Percentiles rank a stretch among this genome's conserved stretches.
Conservation (phyloP, 495 filamentous ascomycete species). For the Rhypophila decipiens region DNA sequence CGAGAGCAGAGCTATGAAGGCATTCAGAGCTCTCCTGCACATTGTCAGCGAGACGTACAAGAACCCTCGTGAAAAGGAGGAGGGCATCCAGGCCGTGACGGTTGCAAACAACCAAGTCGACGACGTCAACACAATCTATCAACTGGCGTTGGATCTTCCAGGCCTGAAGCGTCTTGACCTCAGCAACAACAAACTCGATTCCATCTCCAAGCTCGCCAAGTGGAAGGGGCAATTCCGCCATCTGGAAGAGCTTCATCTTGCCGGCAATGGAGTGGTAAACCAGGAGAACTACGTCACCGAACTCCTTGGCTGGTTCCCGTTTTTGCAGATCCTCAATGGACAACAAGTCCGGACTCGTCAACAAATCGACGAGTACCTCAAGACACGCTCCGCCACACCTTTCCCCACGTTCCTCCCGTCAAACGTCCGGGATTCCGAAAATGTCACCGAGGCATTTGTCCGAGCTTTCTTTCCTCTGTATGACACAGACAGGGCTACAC, state of each 20-base stretch:
- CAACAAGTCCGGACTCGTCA: slow-evolving; percentile 63
- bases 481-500: slow-evolving; percentile 60
- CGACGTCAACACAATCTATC: slow-evolving; percentile 60
- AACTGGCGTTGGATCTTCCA: slow-evolving; percentile 69
- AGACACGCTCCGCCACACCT: slow-evolving; percentile 39
- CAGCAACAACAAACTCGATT: slow-evolving; percentile 67
- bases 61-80: slow-evolving; percentile 55
- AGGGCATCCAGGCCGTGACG: slow-evolving; percentile 68
- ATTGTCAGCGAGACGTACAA: slow-evolving; percentile 69
- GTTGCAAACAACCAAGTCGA: slow-evolving; percentile 70
- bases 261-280: slow-evolving; percentile 66
- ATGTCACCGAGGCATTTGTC: slow-evolving; percentile 70
- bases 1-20: slow-evolving; percentile 67
- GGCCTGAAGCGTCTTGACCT: slow-evolving; percentile 79
- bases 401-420: slow-evolving; percentile 64
- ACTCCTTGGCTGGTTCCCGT: slow-evolving; percentile 76
- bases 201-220: slow-evolving; percentile 60
- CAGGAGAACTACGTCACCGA: slow-evolving; percentile 57
- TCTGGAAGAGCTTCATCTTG: slow-evolving; percentile 71
- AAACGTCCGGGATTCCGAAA: slow-evolving; percentile 67
- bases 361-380: slow-evolving; percentile 48
- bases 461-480: slow-evolving; percentile 66
- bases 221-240: slow-evolving; percentile 75
- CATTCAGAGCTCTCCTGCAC: slow-evolving; percentile 84
- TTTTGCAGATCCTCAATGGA: slow-evolving; percentile 64